Evolutionary conservation across 805 yeast species (phyloP), one percentile per base, ranked within the genome.

Genomic region (Nakazawaea laoshanensis): DNA sequence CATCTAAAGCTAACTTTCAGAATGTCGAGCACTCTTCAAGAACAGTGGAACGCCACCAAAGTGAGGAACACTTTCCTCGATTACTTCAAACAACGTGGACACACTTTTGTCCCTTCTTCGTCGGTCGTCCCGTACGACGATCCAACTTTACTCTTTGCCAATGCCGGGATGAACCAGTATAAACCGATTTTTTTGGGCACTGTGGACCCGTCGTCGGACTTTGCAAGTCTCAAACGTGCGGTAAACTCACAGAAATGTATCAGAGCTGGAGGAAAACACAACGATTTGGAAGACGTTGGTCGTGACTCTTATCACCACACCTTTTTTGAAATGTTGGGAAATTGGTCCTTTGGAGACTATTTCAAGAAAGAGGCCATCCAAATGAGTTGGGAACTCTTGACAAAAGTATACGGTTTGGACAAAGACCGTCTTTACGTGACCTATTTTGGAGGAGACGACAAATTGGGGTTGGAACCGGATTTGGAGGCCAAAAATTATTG

Each of bases 161-260:
- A 92, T 55, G 99, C 99, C 39, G 98, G 97, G 61, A 92, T 92
- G 99, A 92, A 92, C 64, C 99, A 92, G 66, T 92, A 88, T 62
- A 92, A 92, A 61, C 95, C 98, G 10, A 92, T 92, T 47, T 92
- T 92, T 57, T 67, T 88, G 51, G 99, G 99, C 35, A 88, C 96
- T 7, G 96, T 87, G 29, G 97, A 92, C 48, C 99, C 99, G 20
- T 66, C 89, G 15, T 78, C 92, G 27, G 92, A 87, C 30, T 82
- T 89, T 51, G 79, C 86, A 47, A 65, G 67, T 43, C 68, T 92
- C 58, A 85, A 81, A 52, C 73, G 96, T 45, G 96, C 98, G 30
- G 81, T 74, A 46, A 89, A 92, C 70, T 86, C 97, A 11, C 99
- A 92, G 55, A 92, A 92, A 60, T 92, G 97, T 72, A 89, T 92